Conservation (phyloP, 2,329 filamentous ascomycete genomes). For the Colletotrichum sp. region DNA sequence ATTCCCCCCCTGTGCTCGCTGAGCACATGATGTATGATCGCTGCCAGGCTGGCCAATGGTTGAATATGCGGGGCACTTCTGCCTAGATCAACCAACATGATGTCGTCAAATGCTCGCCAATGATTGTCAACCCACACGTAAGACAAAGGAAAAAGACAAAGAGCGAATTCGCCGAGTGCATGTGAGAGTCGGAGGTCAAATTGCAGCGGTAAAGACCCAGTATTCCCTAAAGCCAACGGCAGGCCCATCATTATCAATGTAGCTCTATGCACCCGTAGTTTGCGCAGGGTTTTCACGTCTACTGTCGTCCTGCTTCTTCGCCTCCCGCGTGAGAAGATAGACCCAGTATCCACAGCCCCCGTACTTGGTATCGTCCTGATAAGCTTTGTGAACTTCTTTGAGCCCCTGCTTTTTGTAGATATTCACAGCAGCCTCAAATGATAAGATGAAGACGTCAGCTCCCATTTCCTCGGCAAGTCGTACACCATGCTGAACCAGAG, state of each 20-base stretch:
- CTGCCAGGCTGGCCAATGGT: not conserved
- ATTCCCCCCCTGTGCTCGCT: not conserved
- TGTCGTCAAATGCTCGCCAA: not conserved
- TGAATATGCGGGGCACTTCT: not conserved
- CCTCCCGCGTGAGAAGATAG: not conserved
- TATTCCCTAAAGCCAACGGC: not conserved
- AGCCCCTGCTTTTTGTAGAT: constrained; percentile 30
- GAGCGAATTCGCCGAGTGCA: not conserved
- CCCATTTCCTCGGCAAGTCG: constrained; percentile 27
- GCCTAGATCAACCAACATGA: not conserved
- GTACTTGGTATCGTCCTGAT: constrained; percentile 29
- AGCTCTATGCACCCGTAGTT: not conserved
- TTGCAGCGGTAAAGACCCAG: not conserved
- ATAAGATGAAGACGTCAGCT: constrained; percentile 27
- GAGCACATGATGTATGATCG: not conserved
- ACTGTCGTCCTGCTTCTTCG: not conserved
- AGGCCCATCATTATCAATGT: not conserved
- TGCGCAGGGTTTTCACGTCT: not conserved
- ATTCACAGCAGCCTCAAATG: constrained; percentile 24
- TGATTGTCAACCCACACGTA: not conserved
- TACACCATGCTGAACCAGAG: constrained; percentile 29
- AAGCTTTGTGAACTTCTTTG: constrained; percentile 23
- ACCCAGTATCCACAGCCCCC: constrained; percentile 3
- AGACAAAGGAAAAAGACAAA: not conserved
- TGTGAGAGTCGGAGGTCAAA: not conserved